phyloP scores from a whole-genome alignment of 805 yeast genomes.

The Saccharomycopsis sp. region DNA sequence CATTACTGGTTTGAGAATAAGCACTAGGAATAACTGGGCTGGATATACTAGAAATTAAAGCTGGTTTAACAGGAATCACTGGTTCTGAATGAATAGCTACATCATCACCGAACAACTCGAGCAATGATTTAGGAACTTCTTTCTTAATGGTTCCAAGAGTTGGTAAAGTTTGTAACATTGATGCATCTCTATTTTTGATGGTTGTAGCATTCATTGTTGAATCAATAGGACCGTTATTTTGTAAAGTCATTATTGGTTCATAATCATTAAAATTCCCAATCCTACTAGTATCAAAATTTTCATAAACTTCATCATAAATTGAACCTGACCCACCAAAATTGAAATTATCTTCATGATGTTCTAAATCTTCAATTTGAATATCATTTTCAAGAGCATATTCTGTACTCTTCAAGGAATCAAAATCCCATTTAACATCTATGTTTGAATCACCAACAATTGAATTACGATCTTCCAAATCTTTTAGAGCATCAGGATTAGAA shows the following conservation, averaged over 20 bases:
- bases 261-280: constrained; percentile 12
- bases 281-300: background rate
- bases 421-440: constrained; percentile 71
- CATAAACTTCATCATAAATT: constrained; percentile 1
- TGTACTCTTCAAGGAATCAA: constrained; percentile 66
- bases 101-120: constrained; percentile 56
- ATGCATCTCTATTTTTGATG: constrained; percentile 4
- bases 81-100: constrained; percentile 26
- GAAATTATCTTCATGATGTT: background rate
- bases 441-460: constrained; percentile 4
- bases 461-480: constrained; percentile 17
- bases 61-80: constrained; percentile 20
- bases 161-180: background rate
- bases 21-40: constrained; percentile 17
- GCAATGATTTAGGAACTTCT: constrained; percentile 63
- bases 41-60: constrained; percentile 14
- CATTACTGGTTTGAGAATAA: constrained; percentile 12
- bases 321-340: constrained; percentile 13
- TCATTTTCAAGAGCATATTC: constrained; percentile 69
- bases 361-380: constrained; percentile 28
- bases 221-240: constrained; percentile 2
- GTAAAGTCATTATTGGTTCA: constrained; percentile 13
- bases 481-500: constrained; percentile 24
- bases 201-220: constrained; percentile 13
- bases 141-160: constrained; percentile 18